phyloP scores from a whole-genome alignment of 2,329 filamentous ascomycete genomes.

The Setomelanomma holmii region DNA sequence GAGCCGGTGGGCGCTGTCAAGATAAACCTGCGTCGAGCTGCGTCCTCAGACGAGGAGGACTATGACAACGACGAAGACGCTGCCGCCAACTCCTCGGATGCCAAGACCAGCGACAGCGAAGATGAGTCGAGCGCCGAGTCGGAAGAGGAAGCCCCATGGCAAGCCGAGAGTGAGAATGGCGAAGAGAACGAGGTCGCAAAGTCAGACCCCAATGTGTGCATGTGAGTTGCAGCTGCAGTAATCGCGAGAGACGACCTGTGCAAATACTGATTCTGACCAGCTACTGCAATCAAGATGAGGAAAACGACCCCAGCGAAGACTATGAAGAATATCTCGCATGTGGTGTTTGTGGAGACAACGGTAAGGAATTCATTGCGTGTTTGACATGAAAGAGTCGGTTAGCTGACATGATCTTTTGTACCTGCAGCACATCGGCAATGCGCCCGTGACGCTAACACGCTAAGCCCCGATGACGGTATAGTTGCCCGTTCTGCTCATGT shows the following conservation, averaged over 20 bases:
- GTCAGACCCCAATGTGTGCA: slow-evolving; percentile 66
- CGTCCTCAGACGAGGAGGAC: slow-evolving; percentile 49
- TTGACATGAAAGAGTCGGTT: slow-evolving; percentile 48
- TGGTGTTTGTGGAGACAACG: slow-evolving; percentile 78
- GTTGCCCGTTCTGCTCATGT: slow-evolving; percentile 34
- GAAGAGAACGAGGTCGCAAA: slow-evolving; percentile 64
- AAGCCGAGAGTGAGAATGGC: slow-evolving; percentile 60
- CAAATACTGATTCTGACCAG: slow-evolving; percentile 52
- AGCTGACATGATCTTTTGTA: slow-evolving; percentile 55
- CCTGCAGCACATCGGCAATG: slow-evolving; percentile 87
- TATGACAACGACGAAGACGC: slow-evolving; percentile 50
- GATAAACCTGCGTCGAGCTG: slow-evolving; percentile 40
- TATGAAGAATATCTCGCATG: slow-evolving; percentile 83
- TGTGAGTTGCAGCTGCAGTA: slow-evolving; percentile 58
- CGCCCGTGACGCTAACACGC: slow-evolving; percentile 73
- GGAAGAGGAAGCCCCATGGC: slow-evolving; percentile 64
- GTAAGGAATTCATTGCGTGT: slow-evolving; percentile 62
- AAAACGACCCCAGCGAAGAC: slow-evolving; percentile 80
- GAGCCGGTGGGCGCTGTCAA: slow-evolving; percentile 52
- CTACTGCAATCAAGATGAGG: slow-evolving; percentile 84
- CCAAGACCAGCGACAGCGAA: slow-evolving; percentile 48
- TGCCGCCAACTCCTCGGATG: slow-evolving; percentile 46
- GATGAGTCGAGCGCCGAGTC: slow-evolving; percentile 56
- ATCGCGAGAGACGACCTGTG: slow-evolving; percentile 13
- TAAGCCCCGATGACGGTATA: slow-evolving; percentile 69